Base-by-base conservation (phyloP, 2,329 filamentous ascomycete genomes). In the Colletotrichum chrysophilum region DNA sequence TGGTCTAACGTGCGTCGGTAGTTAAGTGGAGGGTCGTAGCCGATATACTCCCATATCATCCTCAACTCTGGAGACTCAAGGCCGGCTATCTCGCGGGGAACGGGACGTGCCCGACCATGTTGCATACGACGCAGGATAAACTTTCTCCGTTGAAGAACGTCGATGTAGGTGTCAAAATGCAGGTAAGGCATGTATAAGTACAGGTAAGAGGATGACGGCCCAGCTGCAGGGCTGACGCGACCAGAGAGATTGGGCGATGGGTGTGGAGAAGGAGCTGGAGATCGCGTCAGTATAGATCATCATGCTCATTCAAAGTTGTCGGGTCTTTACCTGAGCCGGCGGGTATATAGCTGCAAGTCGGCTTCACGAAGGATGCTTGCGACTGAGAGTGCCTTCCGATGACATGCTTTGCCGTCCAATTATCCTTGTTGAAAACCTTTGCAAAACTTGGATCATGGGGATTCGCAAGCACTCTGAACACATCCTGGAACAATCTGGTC, bases 151-250 rank as follows among this genome's bases (percentile, higher is more conserved):
- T 87, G 86, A 12, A 93, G 84, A 3, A 93, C 84, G 62, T 89
- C 88, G 71, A 87, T 86, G 79, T 93, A 93, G 0, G 90, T 92
- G 78, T 93, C 92, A 80, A 92, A 93, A 76, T 93, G 91, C 0
- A 93, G 87, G 78, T 93, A 92, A 0, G 91, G 91, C 1, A 92
- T 81, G 72, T 90, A 91, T 1, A 91, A 80, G 43, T 88, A 90
- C 1, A 90, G 84, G 68, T 87, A 88, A 43, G 60, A 66, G 7
- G 74, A 74, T 6, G 74, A 76, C 4, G 74, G 71, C 1, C 65
- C 71, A 14, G 7, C 16, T 21, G 55, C 52, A 18, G 83, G 79
- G 18, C 66, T 75, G 1, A 21, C 26, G 14, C 60, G 74, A 7
- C 38, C 66, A 12, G 60, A 74, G 5, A 10, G 79, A 74, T 28